Percentiles rank a stretch among this genome's conserved stretches.
These are phyloP conservation scores for Chlamydomonas applanata DNA, from an alignment of 139 green algal species.

Conservation along the genomic window DNA sequence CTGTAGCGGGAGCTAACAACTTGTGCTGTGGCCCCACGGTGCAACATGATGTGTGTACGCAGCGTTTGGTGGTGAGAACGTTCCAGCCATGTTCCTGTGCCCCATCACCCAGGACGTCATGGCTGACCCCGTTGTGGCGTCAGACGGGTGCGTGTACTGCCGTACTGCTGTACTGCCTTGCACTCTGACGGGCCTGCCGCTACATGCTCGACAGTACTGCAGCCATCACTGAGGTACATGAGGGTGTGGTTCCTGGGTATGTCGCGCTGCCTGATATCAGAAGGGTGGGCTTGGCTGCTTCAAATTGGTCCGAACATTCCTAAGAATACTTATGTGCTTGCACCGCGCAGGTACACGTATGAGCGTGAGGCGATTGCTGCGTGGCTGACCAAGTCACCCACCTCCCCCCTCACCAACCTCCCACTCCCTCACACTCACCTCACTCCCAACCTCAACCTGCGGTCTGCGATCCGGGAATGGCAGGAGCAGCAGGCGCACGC, in stretches of 20 bases:
- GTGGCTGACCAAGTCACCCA: constrained; percentile 45
- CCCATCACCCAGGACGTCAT: constrained; percentile 67
- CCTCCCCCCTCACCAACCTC: constrained; percentile 63
- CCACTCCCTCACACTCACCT: constrained; percentile 42
- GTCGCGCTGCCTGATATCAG: too few relatives aligned
- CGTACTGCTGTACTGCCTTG: too few relatives aligned
- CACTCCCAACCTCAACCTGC: constrained; percentile 49
- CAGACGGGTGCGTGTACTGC: constrained; percentile 56
- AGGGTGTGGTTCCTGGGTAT: too few relatives aligned
- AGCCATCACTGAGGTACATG: too few relatives aligned
- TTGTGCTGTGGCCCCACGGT: too few relatives aligned
- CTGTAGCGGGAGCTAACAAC: background rate
- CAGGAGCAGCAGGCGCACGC: constrained; percentile 8
- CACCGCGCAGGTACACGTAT: constrained; percentile 51
- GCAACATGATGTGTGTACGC: too few relatives aligned
- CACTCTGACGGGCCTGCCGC: too few relatives aligned
- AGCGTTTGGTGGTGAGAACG: background rate
- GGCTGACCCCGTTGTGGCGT: constrained; percentile 64
- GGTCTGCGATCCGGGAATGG: constrained; percentile 54
- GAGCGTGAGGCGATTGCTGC: constrained; percentile 57
- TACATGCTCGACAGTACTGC: too few relatives aligned
- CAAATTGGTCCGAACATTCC: too few relatives aligned
- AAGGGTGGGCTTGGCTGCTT: too few relatives aligned
- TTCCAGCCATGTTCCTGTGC: constrained; percentile 53
- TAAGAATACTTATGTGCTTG: too few relatives aligned